A percentile compares a stretch with the other conserved stretches of the same genome.
These are phyloP conservation scores for Calcarisporium arbuscula DNA, from an alignment of 2,329 filamentous ascomycete species.

Conservation along the genomic window DNA sequence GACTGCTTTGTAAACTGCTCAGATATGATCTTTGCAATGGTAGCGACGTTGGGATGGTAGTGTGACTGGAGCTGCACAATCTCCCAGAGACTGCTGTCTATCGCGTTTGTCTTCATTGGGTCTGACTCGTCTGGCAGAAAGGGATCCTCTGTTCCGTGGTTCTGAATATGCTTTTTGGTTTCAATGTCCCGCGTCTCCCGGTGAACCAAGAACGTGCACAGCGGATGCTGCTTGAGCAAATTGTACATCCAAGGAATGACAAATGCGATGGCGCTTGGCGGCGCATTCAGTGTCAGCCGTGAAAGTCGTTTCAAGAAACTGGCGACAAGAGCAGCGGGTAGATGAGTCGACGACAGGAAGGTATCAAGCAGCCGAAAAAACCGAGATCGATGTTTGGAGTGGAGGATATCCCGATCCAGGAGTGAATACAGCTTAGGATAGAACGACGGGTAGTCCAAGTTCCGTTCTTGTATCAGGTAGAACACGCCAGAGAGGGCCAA, in stretches of 20 bases:
- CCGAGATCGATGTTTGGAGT: slow-evolving; percentile 88
- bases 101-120: slow-evolving; percentile 77
- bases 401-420: slow-evolving; percentile 75
- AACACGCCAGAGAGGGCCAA: slow-evolving; percentile 89
- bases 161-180: slow-evolving; percentile 52
- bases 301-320: slow-evolving; percentile 95
- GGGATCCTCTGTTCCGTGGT: slow-evolving; percentile 59
- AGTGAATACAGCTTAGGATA: slow-evolving; percentile 92
- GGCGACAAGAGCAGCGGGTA: slow-evolving; percentile 83
- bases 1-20: slow-evolving; percentile 96
- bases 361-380: slow-evolving; percentile 91
- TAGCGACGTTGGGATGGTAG: slow-evolving; percentile 95
- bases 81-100: slow-evolving; percentile 94
- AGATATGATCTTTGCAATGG: slow-evolving; percentile 85
- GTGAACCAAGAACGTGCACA: slow-evolving; percentile 95
- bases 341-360: slow-evolving; percentile 85
- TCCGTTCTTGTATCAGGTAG: slow-evolving; percentile 87
- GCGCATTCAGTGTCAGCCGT: slow-evolving; percentile 76
- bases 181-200: slow-evolving; percentile 57
- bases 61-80: slow-evolving; percentile 84
- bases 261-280: slow-evolving; percentile 81
- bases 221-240: slow-evolving; percentile 80
- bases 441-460: slow-evolving; percentile 93
- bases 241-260: slow-evolving; percentile 96
- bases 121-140: slow-evolving; percentile 72